phyloP scores from a whole-genome alignment of 208 protist species.

The Leishmania braziliensis region DNA sequence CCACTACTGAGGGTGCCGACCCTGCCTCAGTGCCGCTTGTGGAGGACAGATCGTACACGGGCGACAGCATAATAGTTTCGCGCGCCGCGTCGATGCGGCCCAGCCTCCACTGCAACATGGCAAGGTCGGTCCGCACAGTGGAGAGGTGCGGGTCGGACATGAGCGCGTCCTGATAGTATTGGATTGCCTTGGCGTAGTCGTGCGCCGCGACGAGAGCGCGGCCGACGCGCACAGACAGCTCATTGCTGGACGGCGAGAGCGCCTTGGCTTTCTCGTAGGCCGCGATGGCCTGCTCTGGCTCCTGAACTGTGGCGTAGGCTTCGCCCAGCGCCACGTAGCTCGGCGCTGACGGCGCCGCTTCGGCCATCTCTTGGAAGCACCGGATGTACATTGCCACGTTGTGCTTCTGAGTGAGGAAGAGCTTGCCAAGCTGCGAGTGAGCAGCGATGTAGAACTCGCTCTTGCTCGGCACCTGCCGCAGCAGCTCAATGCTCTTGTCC shows the following conservation, averaged over 20 bases:
- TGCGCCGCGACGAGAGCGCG: slow-evolving; percentile 93
- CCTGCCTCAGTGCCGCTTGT: background rate
- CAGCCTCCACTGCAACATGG: slow-evolving; percentile 91
- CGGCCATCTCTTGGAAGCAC: slow-evolving; percentile 92
- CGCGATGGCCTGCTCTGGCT: slow-evolving; percentile 90
- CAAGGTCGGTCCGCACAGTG: slow-evolving; percentile 88
- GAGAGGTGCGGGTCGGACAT: slow-evolving; percentile 63
- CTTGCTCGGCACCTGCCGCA: slow-evolving; percentile 68
- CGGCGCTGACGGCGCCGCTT: slow-evolving; percentile 67
- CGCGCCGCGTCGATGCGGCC: slow-evolving; percentile 65
- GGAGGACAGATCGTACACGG: slow-evolving; percentile 35
- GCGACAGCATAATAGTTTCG: slow-evolving; percentile 52
- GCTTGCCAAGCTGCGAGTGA: slow-evolving; percentile 86
- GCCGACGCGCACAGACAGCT: slow-evolving; percentile 92
- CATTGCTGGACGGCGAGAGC: slow-evolving; percentile 79
- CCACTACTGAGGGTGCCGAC: background rate
- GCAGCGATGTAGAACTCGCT: slow-evolving; percentile 83
- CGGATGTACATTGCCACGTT: slow-evolving; percentile 81
- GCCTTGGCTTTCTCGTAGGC: slow-evolving; percentile 89
- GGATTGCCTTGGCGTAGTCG: slow-evolving; percentile 92
- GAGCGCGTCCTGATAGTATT: slow-evolving; percentile 91
- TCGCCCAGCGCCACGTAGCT: slow-evolving; percentile 89
- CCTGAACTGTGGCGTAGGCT: slow-evolving; percentile 88
- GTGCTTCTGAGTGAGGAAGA: slow-evolving; percentile 85
- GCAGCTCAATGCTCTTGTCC: slow-evolving; percentile 81